Evolutionary conservation across 2,329 filamentous ascomycete species (phyloP).

Genomic region (Epichloe sp.): DNA sequence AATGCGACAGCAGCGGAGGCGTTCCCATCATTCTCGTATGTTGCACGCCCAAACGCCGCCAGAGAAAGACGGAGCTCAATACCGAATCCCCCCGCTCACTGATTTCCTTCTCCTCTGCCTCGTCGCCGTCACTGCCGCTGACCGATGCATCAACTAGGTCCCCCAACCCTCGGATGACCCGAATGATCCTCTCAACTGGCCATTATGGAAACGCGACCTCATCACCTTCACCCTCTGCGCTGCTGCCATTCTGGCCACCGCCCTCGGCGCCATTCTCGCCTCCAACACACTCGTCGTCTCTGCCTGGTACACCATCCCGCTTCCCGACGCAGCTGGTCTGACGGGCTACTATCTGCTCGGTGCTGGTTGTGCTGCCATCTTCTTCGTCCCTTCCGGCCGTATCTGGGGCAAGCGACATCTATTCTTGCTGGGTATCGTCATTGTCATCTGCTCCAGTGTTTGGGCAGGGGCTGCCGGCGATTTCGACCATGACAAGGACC

Average conservation of each 20-base stretch:
- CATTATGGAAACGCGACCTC: conserved; percentile 70
- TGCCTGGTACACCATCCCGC: conserved; percentile 47
- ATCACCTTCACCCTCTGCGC: conserved; percentile 70
- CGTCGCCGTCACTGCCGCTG: neutral
- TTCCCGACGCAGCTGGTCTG: conserved; percentile 67
- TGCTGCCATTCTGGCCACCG: conserved; percentile 69
- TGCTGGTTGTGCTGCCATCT: conserved; percentile 65
- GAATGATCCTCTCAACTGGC: conserved; percentile 80
- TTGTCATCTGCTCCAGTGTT: conserved; percentile 59
- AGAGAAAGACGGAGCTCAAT: neutral
- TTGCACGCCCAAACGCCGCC: neutral
- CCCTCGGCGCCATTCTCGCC: conserved; percentile 74
- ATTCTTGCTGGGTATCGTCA: conserved; percentile 63
- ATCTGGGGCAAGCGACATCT: conserved; percentile 90
- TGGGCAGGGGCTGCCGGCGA: conserved; percentile 63
- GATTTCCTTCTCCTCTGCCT: neutral
- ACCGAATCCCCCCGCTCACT: neutral
- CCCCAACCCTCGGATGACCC: conserved; percentile 86
- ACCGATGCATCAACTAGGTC: conserved; percentile 19
- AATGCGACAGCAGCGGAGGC: conserved; percentile 56
- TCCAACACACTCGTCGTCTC: conserved; percentile 74
- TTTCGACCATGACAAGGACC: conserved; percentile 2
- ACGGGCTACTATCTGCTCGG: conserved; percentile 83
- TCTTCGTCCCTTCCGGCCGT: conserved; percentile 77
- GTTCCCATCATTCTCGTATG: conserved; percentile 62